These are phyloP conservation scores for Beauveria pseudobassiana DNA, from an alignment of 2,329 filamentous ascomycete genomes.

Conservation along the genomic window DNA sequence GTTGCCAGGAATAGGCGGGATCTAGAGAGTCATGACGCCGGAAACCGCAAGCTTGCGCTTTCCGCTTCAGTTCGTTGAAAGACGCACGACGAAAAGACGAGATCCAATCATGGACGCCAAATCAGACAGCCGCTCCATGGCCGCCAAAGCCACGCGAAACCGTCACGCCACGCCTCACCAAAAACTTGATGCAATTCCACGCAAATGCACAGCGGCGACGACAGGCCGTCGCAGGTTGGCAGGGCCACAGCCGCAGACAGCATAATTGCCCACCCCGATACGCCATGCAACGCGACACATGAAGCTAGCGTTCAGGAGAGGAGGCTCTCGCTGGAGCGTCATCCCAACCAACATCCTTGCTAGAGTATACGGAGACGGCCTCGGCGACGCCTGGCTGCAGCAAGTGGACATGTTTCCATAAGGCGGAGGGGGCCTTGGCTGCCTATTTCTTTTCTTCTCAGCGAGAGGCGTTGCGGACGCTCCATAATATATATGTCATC, in stretches of 20 bases:
- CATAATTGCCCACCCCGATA: not conserved
- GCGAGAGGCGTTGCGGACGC: not conserved
- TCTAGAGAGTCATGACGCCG: not conserved
- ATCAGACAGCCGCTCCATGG: not conserved
- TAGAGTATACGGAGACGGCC: not conserved
- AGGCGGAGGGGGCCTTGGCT: not conserved
- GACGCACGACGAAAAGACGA: not conserved
- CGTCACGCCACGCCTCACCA: not conserved
- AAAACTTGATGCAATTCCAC: not conserved
- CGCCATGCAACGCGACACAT: not conserved
- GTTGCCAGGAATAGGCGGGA: not conserved
- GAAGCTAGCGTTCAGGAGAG: not conserved
- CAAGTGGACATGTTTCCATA: constrained; percentile 2
- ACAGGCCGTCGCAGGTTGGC: not conserved
- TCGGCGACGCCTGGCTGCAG: not conserved
- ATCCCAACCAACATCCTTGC: not conserved
- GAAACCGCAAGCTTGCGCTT: not conserved
- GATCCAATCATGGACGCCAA: not conserved
- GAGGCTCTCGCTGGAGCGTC: not conserved
- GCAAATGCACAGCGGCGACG: not conserved
- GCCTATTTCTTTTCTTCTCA: not conserved
- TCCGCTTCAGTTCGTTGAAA: not conserved
- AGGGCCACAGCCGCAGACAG: not conserved
- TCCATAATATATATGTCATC: constrained; percentile 9
- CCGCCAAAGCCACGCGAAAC: constrained; percentile 9